These are phyloP conservation scores for Penicillium waksmanii DNA, from an alignment of 495 filamentous ascomycete species.

Conservation along the genomic window DNA sequence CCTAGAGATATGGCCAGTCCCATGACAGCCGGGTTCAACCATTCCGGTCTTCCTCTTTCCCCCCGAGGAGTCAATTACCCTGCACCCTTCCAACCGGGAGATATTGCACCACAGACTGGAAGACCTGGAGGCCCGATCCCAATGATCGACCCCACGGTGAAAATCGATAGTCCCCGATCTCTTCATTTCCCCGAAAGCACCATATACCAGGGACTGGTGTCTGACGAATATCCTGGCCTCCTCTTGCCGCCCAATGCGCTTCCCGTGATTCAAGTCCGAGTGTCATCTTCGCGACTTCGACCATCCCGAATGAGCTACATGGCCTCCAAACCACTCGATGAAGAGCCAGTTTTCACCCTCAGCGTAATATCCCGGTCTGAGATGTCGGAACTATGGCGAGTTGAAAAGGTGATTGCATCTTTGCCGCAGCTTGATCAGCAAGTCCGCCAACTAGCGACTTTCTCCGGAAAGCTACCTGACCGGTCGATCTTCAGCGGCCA, in stretches of 20 bases:
- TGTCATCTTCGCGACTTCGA: conserved; percentile 90
- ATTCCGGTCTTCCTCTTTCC: conserved; percentile 67
- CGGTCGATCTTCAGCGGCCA: conserved; percentile 86
- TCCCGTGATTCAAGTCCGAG: conserved; percentile 78
- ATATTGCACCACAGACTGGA: conserved; percentile 9
- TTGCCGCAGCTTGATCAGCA: conserved; percentile 80
- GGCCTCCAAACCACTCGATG: conserved; percentile 66
- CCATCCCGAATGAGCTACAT: conserved; percentile 86
- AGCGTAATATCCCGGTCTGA: conserved; percentile 80
- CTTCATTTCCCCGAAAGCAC: conserved; percentile 22
- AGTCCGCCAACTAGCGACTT: conserved; percentile 68
- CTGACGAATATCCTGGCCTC: conserved; percentile 81
- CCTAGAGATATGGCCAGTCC: conserved; percentile 52
- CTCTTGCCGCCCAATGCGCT: conserved; percentile 90
- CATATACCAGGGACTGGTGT: conserved; percentile 71
- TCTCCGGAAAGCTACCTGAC: conserved; percentile 78
- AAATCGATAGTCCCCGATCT: conserved; percentile 40
- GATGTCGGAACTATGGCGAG: conserved; percentile 83
- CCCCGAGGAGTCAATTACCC: conserved; percentile 71
- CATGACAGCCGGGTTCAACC: conserved; percentile 60
- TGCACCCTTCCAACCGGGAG: conserved; percentile 59
- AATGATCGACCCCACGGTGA: conserved; percentile 46
- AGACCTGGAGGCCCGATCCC: conserved; percentile 32
- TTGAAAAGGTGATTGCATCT: conserved; percentile 87
- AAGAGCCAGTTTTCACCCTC: conserved; percentile 92